Conservation (phyloP, 2,329 filamentous ascomycete genomes). For the Colletotrichum sp. region DNA sequence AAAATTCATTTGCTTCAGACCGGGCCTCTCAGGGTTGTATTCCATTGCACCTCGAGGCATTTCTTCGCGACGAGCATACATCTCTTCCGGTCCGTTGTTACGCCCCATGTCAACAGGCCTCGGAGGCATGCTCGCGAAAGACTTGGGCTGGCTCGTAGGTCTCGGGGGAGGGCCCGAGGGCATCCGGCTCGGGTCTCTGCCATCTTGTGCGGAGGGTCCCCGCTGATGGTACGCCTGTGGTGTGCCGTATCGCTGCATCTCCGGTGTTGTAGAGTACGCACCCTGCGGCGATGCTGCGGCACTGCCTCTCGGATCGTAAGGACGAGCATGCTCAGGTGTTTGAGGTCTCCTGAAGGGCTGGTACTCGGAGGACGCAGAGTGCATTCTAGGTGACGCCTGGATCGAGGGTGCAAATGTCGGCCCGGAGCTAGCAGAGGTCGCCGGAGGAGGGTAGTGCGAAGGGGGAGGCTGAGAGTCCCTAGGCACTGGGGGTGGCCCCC, state of each 20-base stretch:
- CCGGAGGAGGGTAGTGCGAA: slow-evolving; percentile 47
- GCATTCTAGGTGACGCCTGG: slow-evolving; percentile 62
- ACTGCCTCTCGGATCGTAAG: slow-evolving; percentile 54
- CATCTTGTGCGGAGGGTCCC: slow-evolving; percentile 54
- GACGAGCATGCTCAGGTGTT: slow-evolving; percentile 72
- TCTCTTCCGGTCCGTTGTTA: slow-evolving; percentile 40
- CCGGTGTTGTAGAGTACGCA: slow-evolving; percentile 61
- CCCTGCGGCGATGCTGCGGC: slow-evolving; percentile 54
- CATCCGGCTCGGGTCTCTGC: slow-evolving; percentile 41
- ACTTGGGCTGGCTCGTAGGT: slow-evolving; percentile 58
- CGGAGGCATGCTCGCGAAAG: slow-evolving; percentile 48
- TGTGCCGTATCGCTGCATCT: slow-evolving; percentile 63
- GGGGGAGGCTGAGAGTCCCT: slow-evolving; percentile 47
- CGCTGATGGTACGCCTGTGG: slow-evolving; percentile 59
- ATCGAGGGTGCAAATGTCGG: slow-evolving; percentile 52
- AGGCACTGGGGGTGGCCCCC: slow-evolving; percentile 50
- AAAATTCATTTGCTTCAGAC: slow-evolving; percentile 48
- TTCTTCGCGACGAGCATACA: slow-evolving; percentile 58
- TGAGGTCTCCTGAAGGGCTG: slow-evolving; percentile 69
- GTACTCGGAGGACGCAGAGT: slow-evolving; percentile 63
- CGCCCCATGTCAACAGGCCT: slow-evolving; percentile 54
- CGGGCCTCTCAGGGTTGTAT: slow-evolving; percentile 58
- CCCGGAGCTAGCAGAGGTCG: slow-evolving; percentile 39
- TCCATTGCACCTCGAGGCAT: slow-evolving; percentile 41
- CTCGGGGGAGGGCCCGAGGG: slow-evolving; percentile 45